Evolutionary conservation across 768 basidiomycete genomes (phyloP), one percentile per base, ranked within the genome.

Genomic region (Naganishia friedmannii): DNA sequence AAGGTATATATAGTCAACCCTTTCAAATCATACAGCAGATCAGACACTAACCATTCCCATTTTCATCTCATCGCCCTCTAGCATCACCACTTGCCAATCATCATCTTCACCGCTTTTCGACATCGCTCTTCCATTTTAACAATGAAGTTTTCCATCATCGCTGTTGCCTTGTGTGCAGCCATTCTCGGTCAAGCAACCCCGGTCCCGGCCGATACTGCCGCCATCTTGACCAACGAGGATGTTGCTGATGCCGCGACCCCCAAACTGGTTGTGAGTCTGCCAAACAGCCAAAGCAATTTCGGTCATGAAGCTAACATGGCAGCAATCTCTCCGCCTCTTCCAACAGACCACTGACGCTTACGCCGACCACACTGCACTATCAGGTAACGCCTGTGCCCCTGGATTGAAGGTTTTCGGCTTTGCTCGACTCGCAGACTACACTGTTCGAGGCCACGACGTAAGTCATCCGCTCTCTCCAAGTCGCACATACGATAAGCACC

Each of bases 401-500:
- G 60, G 60, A 42, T 29, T 63, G 60, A 63, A 63, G 39, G 60
- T 63, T 29, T 63, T 17, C 26, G 60, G 60, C 28, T 63, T 46
- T 42, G 39, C 60, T 4, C 60, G 60, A 63, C n/a, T 63, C 12
- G 39, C 60, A 42, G 37, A 63, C 42, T 45, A 45, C 60, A 63
- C 39, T 29, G 60, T 63, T 19, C 39, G 28, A 19, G 60, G 60
- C 2, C 12, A 58, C 17, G 60, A 45, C 26, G 60, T 63, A 21
- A 26, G 57, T 58, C 2, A 23, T 4, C 57, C n/a, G 7, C 15
- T 12, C 31, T 21, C 32, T n/a, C n/a, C n/a, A 10, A 12, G 15
- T 28, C 15, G 42, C 42, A 42, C 7, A 42, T 3, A 26, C 3
- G n/a, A 42, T 15, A 7, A 23, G 37, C 23, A 45, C 13, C 7